A percentile compares a stretch with the other conserved stretches of the same genome.
phyloP scores from a whole-genome alignment of 768 basidiomycete genomes.

The Tylopilus cervinicoccineus region DNA sequence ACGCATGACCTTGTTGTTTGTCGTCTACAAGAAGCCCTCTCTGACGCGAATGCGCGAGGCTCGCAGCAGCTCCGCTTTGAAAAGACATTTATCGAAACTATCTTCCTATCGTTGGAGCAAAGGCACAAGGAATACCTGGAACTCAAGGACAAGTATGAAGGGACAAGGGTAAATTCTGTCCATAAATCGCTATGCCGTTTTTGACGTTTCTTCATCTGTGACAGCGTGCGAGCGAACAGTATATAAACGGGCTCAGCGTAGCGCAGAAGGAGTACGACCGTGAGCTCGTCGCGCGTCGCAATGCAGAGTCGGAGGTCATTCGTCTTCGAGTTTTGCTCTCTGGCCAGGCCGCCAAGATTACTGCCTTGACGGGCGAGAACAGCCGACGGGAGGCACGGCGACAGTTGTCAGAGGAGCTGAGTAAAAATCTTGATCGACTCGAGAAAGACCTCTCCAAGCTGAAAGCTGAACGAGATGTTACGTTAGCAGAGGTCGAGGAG shows the following conservation, averaged over 20 bases:
- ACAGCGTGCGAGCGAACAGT: slow-evolving; percentile 88
- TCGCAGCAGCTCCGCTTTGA: slow-evolving; percentile 66
- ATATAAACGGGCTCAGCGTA: slow-evolving; percentile 87
- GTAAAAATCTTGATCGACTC: slow-evolving; percentile 68
- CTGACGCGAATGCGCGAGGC: slow-evolving; percentile 56
- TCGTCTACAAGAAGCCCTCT: slow-evolving; percentile 58
- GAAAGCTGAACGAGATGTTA: slow-evolving; percentile 86
- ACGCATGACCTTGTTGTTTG: slow-evolving; percentile 43
- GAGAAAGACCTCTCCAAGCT: slow-evolving; percentile 86
- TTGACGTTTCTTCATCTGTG: neutral
- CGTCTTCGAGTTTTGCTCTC: slow-evolving; percentile 80
- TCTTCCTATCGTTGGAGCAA: slow-evolving; percentile 63
- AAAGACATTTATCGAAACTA: slow-evolving; percentile 64
- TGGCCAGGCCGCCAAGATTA: slow-evolving; percentile 84
- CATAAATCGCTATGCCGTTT: neutral
- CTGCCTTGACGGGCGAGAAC: slow-evolving; percentile 78
- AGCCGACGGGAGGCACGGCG: slow-evolving; percentile 75
- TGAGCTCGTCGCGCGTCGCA: slow-evolving; percentile 82
- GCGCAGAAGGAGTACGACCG: slow-evolving; percentile 94
- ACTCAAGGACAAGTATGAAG: slow-evolving; percentile 76
- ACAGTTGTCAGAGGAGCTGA: slow-evolving; percentile 74
- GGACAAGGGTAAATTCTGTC: slow-evolving; percentile 68
- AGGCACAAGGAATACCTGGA: slow-evolving; percentile 55
- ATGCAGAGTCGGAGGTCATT: slow-evolving; percentile 90
- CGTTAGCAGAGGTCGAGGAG: slow-evolving; percentile 92